Evolutionary conservation across 768 basidiomycete genomes (phyloP), one percentile per base, ranked within the genome.

Genomic region (Phaffia tasmanica): DNA sequence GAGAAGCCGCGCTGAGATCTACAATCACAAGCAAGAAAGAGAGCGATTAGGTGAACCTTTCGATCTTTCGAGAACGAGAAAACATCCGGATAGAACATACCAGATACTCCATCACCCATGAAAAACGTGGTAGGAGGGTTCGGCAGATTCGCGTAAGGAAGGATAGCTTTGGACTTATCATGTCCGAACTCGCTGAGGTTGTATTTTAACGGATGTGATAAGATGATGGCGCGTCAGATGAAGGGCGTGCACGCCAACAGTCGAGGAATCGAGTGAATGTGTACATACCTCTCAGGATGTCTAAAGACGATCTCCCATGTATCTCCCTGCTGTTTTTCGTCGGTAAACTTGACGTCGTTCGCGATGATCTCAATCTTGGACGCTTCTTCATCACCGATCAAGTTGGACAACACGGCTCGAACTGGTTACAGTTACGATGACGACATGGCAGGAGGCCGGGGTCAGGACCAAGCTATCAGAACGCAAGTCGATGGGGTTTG

Each of bases 81-180:
- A 16, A 25, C 15, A 15, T 18, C 9, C 23, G 47, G 23, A 15
- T 16, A 19, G 27, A 49, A 78, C 82, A 51, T 63, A 88, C 90
- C 91, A 64, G 89, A 92, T 59, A 95, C 95, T 46, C 95, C 95
- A 75, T 99, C 95, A 0, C 95, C 95, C 70, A 95, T 93, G 83
- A 95, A 99, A 78, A 99, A 94, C 14, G 94, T 79, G 1, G 82
- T 85, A 2, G 95, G 94, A 5, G 85, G 83, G 57, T 83, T 74
- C 7, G 79, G 71, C 53, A 93, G 80, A 51, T 80, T 78, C n/a
- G 85, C 81, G 78, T 97, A 99, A 0, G 89, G 93, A 46, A 93
- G 79, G 71, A 98, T 97, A 2, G 94, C 90, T 71, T 86, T 86
- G 8, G 88, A 90, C 78, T 99, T 99, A 78, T 99, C 95, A 75